Evolutionary conservation across 306 rosid genomes (phyloP).

Genomic region (Gastrolobium villosum): DNA sequence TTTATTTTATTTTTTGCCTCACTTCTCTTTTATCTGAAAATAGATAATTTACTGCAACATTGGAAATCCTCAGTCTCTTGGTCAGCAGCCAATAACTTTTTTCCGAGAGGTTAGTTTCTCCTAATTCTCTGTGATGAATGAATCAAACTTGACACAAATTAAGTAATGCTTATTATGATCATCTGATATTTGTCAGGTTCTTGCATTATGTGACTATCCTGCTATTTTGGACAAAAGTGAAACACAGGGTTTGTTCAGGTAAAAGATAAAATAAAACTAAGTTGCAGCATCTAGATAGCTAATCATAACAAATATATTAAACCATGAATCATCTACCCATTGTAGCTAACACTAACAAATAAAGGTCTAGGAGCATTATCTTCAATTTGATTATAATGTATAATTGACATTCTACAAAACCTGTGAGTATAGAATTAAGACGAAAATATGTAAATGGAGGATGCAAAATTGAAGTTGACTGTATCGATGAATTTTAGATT

Average conservation of each 20-base stretch:
- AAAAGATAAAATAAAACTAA: conserved; percentile 33
- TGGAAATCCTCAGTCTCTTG: conserved; percentile 97
- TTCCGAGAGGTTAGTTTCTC: conserved; percentile 89
- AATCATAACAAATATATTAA: conserved; percentile 31
- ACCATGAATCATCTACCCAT: conserved; percentile 3
- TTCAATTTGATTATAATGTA: conserved; percentile 4
- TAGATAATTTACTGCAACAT: conserved; percentile 95
- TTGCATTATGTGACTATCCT: conserved; percentile 90
- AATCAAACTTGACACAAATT: background rate
- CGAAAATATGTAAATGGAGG: background rate
- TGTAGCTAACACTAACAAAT: conserved; percentile 1
- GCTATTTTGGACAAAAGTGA: conserved; percentile 84
- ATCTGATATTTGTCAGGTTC: conserved; percentile 68
- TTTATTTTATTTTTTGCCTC: conserved; percentile 5
- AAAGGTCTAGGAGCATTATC: background rate
- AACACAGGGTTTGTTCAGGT: conserved; percentile 98
- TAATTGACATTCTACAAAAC: background rate
- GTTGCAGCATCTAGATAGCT: conserved; percentile 39
- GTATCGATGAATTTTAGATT: background rate
- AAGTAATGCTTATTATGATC: conserved; percentile 19
- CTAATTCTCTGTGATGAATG: conserved; percentile 38
- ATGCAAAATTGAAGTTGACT: conserved; percentile 37
- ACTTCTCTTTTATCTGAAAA: conserved; percentile 41
- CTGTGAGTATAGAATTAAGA: conserved; percentile 1
- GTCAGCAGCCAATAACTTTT: conserved; percentile 82